phyloP scores from a whole-genome alignment of 1,139 yeast species.

The Yarrowia galli region DNA sequence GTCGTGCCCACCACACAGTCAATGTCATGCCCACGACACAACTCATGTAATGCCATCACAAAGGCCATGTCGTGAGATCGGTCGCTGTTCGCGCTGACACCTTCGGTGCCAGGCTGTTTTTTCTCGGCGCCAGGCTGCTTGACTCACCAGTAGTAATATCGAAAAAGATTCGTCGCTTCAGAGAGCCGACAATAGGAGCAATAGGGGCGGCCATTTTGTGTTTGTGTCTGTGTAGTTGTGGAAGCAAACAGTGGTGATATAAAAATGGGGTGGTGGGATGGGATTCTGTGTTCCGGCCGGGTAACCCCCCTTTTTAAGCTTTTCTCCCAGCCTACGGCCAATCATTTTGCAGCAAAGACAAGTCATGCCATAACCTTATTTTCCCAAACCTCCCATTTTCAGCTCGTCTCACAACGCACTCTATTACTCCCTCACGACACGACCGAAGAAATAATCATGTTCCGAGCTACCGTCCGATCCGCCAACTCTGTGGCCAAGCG shows the following conservation, averaged over 20 bases:
- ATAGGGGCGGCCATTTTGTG: slow-evolving; percentile 81
- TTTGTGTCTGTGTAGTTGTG: not conserved
- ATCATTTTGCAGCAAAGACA: slow-evolving; percentile 1
- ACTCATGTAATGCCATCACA: not conserved
- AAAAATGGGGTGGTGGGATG: slow-evolving; percentile 8
- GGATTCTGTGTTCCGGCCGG: not conserved
- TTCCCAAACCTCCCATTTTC: slow-evolving; percentile 1
- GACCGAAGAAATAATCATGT: slow-evolving; percentile 14
- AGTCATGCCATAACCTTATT: slow-evolving; percentile 35
- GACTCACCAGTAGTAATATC: slow-evolving; percentile 72
- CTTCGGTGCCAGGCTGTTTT: not conserved
- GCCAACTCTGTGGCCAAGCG: slow-evolving; percentile 44
- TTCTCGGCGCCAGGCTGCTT: no score
- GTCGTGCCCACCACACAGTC: not conserved
- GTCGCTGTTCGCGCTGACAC: no score
- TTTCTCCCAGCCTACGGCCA: not conserved
- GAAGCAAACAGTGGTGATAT: slow-evolving; percentile 1
- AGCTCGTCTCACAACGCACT: not conserved
- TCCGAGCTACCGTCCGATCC: slow-evolving; percentile 39
- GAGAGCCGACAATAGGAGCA: slow-evolving; percentile 88
- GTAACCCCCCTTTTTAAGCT: not conserved
- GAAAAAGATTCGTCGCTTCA: slow-evolving; percentile 80
- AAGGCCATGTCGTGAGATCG: no score
- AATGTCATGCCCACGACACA: not conserved
- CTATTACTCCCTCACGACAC: slow-evolving; percentile 4